Percentiles rank a stretch among this genome's conserved stretches.
These are phyloP conservation scores for Kuraishia piskuri DNA, from an alignment of 805 yeast genomes.

Conservation along the genomic window DNA sequence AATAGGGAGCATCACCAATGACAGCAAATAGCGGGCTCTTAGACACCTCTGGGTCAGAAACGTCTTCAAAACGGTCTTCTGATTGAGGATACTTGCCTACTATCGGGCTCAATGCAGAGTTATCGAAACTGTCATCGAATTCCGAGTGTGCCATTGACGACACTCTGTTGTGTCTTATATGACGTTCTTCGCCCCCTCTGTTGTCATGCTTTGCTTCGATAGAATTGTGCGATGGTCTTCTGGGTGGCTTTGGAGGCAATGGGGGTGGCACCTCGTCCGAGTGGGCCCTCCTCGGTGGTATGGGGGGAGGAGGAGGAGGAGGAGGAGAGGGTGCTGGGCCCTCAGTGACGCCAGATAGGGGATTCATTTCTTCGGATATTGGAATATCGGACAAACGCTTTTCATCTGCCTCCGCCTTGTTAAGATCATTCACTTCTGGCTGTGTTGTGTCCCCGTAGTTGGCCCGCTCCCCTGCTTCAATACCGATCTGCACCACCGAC, in stretches of 20 bases:
- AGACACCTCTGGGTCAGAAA: background rate
- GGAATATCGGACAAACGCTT: background rate
- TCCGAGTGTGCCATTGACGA: background rate
- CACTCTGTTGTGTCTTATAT: background rate
- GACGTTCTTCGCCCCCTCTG: background rate
- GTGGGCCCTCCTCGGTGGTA: background rate
- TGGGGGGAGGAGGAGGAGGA: background rate
- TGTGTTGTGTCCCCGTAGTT: background rate
- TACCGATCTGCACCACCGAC: background rate
- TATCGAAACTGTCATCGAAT: background rate
- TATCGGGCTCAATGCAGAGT: background rate
- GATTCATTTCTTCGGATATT: too few relatives aligned
- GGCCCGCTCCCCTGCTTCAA: background rate
- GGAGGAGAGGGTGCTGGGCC: background rate
- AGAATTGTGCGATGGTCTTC: background rate
- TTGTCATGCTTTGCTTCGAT: background rate
- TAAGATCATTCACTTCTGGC: background rate
- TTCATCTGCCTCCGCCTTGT: background rate
- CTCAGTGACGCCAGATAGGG: too few relatives aligned
- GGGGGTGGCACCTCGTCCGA: background rate
- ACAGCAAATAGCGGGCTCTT: background rate
- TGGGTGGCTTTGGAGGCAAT: background rate
- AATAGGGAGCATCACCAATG: background rate
- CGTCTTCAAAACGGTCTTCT: background rate
- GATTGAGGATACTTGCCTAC: background rate